Percentiles rank a stretch among this genome's conserved stretches.
Conservation (phyloP, 768 basidiomycete species). For the Rubroboletus pulcherrimus region DNA sequence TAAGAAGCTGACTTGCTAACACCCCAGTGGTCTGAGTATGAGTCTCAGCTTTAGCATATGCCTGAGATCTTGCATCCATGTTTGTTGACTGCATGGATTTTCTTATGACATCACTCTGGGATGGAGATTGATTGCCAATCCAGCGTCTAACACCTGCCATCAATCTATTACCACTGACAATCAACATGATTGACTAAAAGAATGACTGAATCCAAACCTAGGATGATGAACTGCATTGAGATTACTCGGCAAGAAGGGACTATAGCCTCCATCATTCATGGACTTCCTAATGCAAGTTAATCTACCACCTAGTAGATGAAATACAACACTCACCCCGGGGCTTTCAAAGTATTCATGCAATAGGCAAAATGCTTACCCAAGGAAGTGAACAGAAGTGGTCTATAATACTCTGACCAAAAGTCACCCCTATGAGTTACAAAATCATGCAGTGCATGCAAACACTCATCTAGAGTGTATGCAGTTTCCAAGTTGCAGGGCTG, state of each 20-base stretch:
- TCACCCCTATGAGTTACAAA: slow-evolving; percentile 63
- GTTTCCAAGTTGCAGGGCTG: slow-evolving; percentile 64
- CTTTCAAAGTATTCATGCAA: slow-evolving; percentile 85
- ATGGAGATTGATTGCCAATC: slow-evolving; percentile 56
- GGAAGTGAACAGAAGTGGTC: slow-evolving; percentile 78
- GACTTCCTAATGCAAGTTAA: slow-evolving; percentile 51
- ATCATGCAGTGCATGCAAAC: slow-evolving; percentile 53
- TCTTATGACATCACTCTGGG: slow-evolving; percentile 39
- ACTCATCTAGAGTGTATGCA: slow-evolving; percentile 64
- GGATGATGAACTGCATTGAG: slow-evolving; percentile 35
- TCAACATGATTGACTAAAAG: slow-evolving; percentile 22
- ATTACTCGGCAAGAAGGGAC: slow-evolving; percentile 70
- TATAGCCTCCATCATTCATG: slow-evolving; percentile 60
- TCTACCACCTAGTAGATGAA: background rate
- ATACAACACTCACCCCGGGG: slow-evolving; percentile 59
- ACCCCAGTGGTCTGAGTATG: slow-evolving; percentile 47
- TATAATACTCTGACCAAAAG: slow-evolving; percentile 88
- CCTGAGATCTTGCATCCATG: slow-evolving; percentile 24
- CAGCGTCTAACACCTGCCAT: slow-evolving; percentile 77
- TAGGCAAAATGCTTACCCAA: slow-evolving; percentile 87
- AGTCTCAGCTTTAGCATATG: slow-evolving; percentile 27
- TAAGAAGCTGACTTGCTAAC: slow-evolving; percentile 53
- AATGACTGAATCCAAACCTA: slow-evolving; percentile 28
- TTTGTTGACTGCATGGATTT: slow-evolving; percentile 35
- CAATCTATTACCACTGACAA: slow-evolving; percentile 39